Evolutionary conservation across 2,329 filamentous ascomycete species (phyloP).

Genomic region (Ceratocystis harringtonii): DNA sequence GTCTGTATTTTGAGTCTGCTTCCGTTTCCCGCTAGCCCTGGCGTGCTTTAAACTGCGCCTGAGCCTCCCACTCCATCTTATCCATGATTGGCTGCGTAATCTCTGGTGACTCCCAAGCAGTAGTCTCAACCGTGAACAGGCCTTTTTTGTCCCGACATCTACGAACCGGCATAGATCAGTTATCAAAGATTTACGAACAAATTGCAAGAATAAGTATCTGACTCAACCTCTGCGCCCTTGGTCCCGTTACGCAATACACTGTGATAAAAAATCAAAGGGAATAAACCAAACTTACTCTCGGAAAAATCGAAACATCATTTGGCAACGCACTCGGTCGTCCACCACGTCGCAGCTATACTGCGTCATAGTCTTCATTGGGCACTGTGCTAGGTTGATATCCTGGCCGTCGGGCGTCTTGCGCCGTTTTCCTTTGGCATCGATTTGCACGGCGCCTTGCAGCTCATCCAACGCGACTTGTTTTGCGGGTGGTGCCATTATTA

Average conservation of each 20-base stretch:
- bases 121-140: slow-evolving; percentile 47
- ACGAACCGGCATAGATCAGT: slow-evolving; percentile 16
- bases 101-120: slow-evolving; percentile 38
- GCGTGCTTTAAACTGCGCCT: slow-evolving; percentile 10
- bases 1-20: background rate
- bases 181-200: background rate
- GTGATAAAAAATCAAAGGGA: no score
- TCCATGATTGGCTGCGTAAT: slow-evolving; percentile 16
- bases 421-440: slow-evolving; percentile 33
- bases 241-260: background rate
- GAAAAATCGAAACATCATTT: slow-evolving; percentile 44
- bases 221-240: background rate
- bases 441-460: slow-evolving; percentile 36
- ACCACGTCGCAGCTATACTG: slow-evolving; percentile 45
- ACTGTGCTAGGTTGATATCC: slow-evolving; percentile 37
- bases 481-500: slow-evolving; percentile 42
- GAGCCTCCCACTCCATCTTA: slow-evolving; percentile 13
- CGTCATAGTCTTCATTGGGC: slow-evolving; percentile 42
- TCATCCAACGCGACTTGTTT: slow-evolving; percentile 38
- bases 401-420: slow-evolving; percentile 29
- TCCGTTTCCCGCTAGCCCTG: background rate
- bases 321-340: slow-evolving; percentile 38
- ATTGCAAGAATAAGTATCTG: background rate
- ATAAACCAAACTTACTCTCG: slow-evolving; percentile 34
- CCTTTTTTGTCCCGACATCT: slow-evolving; percentile 46